These are phyloP conservation scores for Castanospermum australe DNA, from an alignment of 306 rosid species.

Conservation along the genomic window DNA sequence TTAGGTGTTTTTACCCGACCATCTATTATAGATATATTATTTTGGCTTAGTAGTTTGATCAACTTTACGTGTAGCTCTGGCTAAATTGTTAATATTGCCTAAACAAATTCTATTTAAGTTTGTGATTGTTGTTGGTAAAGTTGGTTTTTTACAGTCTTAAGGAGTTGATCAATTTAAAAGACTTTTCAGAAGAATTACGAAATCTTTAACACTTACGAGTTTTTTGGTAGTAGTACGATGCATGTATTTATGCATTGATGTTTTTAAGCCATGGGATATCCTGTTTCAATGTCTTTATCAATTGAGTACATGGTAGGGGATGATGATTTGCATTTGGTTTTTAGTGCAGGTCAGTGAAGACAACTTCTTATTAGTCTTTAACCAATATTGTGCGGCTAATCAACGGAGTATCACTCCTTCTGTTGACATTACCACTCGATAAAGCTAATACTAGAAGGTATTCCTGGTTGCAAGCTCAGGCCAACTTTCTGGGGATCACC, in stretches of 20 bases:
- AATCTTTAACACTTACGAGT: neutral
- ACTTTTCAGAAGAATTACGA: neutral
- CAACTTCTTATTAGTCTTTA: slow-evolving; percentile 74
- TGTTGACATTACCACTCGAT: slow-evolving; percentile 73
- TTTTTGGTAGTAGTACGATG: slow-evolving; percentile 1
- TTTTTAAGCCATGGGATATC: neutral
- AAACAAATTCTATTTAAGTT: neutral
- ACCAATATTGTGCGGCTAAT: slow-evolving; percentile 78
- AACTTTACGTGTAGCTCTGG: neutral
- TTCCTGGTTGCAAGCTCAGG: slow-evolving; percentile 95
- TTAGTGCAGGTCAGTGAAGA: slow-evolving; percentile 83
- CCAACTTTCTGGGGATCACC: slow-evolving; percentile 94
- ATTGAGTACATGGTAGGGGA: neutral
- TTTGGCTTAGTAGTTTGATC: neutral
- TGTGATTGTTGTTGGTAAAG: neutral
- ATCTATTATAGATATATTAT: neutral
- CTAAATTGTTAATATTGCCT: neutral
- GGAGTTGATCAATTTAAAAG: neutral
- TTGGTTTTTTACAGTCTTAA: neutral
- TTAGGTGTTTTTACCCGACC: neutral
- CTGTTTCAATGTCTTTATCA: neutral
- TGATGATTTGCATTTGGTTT: slow-evolving; percentile 25
- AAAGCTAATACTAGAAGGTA: slow-evolving; percentile 89
- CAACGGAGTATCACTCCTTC: slow-evolving; percentile 86
- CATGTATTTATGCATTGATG: neutral